These are phyloP conservation scores for Hypoxylon crocopeplum DNA, from an alignment of 495 filamentous ascomycete genomes.

Conservation along the genomic window DNA sequence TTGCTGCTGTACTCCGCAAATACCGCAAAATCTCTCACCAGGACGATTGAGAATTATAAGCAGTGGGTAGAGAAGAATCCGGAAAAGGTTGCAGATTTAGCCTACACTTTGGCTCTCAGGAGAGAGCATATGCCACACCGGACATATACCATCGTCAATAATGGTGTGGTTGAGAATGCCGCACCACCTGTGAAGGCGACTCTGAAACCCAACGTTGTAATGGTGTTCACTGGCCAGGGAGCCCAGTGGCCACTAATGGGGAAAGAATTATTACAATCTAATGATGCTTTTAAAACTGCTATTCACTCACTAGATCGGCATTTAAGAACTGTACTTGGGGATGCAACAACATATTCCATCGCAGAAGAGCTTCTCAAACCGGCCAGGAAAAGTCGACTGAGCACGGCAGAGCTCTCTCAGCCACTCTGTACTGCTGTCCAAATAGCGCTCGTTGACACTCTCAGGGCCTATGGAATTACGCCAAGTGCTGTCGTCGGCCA, in stretches of 20 bases:
- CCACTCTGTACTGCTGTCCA: slow-evolving; percentile 53
- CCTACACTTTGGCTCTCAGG: slow-evolving; percentile 28
- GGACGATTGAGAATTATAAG: slow-evolving; percentile 14
- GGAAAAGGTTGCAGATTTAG: slow-evolving; percentile 20
- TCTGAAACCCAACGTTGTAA: slow-evolving; percentile 16
- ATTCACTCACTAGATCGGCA: slow-evolving; percentile 18
- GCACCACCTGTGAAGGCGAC: slow-evolving; percentile 2
- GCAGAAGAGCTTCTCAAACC: slow-evolving; percentile 25
- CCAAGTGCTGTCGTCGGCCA: slow-evolving; percentile 50
- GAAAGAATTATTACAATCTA: slow-evolving; percentile 26
- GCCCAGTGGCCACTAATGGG: slow-evolving; percentile 44
- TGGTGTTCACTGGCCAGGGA: slow-evolving; percentile 39
- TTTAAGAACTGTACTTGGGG: slow-evolving; percentile 1
- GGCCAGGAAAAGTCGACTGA: slow-evolving; percentile 26
- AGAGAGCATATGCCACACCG: slow-evolving; percentile 34
- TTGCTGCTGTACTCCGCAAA: slow-evolving; percentile 27
- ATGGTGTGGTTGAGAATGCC: slow-evolving; percentile 14
- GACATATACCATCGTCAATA: slow-evolving; percentile 19
- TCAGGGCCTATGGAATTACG: slow-evolving; percentile 48
- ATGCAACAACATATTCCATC: slow-evolving; percentile 8
- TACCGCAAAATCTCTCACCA: slow-evolving; percentile 16
- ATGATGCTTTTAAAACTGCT: slow-evolving; percentile 13
- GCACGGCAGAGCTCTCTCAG: slow-evolving; percentile 46
- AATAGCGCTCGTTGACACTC: slow-evolving; percentile 56
- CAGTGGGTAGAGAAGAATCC: slow-evolving; percentile 11